Evolutionary conservation across 345 rosid species (phyloP), one percentile per base, ranked within the genome.

Genomic region (Syzygium aqueum): DNA sequence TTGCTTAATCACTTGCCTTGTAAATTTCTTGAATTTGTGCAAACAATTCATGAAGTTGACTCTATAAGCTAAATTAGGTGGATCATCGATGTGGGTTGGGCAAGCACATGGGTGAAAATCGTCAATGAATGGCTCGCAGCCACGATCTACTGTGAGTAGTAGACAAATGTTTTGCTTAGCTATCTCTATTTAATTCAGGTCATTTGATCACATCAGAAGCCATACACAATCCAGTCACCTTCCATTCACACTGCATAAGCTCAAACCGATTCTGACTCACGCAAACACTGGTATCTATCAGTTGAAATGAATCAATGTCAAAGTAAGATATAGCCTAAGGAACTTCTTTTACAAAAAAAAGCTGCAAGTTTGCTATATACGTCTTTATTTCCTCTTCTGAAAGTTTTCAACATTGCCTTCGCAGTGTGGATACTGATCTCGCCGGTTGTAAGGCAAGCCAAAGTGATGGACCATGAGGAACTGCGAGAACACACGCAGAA

Each of bases 21-120:
- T 11, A 51, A 53, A 46, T 83, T 50, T 83, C 23, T n/a, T 12
- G 37, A 49, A 83, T 83, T 83, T 10, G 37, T 0, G 1, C 54
- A 83, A 50, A 51, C 53, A 83, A 12, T 25, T 49, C 54, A 28
- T 25, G 37, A 83, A 25, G 53, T 50, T 83, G 23, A 50, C 43
- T 33, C 40, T 52, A 5, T 84, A 49, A 37, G 53, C 17, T 84
- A 8, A 84, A 84, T 84, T 86, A 97, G 99, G 92, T 97, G 98
- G 99, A 94, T 95, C 91, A 96, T 96, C 19, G 98, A 96, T 88
- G 96, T 94, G 84, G 98, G 99, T 5, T 96, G 98, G 98, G 89
- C 96, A 85, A 97, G 99, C 86, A 96, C 96, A 40, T 97, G 98
- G 98, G 97, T 97, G 77, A 97, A 97, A 90, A 94, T 97, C 84